These are phyloP conservation scores for Botrytis fabae DNA, from an alignment of 2,329 filamentous ascomycete genomes.

Conservation along the genomic window DNA sequence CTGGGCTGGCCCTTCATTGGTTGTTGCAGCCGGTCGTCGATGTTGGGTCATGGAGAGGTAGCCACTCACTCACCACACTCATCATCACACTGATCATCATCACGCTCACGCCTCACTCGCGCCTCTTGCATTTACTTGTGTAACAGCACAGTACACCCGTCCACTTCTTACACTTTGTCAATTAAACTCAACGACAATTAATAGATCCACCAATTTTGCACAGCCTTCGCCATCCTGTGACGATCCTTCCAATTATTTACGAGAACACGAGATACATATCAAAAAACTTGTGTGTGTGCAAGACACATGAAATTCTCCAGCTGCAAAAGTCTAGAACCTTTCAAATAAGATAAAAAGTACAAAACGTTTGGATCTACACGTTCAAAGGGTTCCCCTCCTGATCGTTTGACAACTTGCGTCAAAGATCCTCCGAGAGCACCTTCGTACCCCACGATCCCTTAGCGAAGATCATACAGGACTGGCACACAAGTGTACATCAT, in stretches of 20 bases:
- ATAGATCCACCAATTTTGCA: constrained; percentile 9
- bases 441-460: constrained; percentile 16
- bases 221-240: constrained; percentile 20
- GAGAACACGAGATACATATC: constrained; percentile 25
- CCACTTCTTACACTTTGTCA: constrained; percentile 3
- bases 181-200: not conserved
- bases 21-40: not conserved
- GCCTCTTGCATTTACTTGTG: constrained; percentile 1
- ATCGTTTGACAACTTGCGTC: not conserved
- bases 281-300: not conserved
- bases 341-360: not conserved
- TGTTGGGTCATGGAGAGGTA: not conserved
- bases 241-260: constrained; percentile 20
- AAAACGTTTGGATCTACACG: not conserved
- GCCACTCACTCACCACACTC: constrained; percentile 6
- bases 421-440: constrained; percentile 10
- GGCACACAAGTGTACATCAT: constrained; percentile 42
- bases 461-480: constrained; percentile 32
- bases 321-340: constrained; percentile 12
- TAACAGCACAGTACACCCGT: not conserved
- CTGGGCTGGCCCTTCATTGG: constrained; percentile 13
- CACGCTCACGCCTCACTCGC: not conserved
- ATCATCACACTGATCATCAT: not conserved
- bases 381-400: not conserved
- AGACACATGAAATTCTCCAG: constrained; percentile 3